Conservation (phyloP, 495 filamentous ascomycete genomes). For the Penicillium roqueforti region DNA sequence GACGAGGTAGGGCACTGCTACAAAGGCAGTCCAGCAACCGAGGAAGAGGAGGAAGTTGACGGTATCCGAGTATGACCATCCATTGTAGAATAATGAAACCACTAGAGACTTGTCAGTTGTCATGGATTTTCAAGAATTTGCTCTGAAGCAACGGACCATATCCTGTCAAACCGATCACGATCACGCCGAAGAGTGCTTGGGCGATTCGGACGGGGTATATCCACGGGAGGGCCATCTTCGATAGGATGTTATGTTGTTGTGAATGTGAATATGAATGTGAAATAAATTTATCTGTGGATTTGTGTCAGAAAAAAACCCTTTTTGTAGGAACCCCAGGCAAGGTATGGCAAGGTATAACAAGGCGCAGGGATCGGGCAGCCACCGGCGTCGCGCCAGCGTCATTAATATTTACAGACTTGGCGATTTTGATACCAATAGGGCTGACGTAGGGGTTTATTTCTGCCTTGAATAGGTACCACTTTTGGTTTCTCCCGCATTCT, state of each 20-base stretch:
- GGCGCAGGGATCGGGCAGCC: constrained; percentile 14
- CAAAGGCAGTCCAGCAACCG: constrained; percentile 63
- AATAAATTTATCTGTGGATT: not conserved
- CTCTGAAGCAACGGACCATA: constrained; percentile 54
- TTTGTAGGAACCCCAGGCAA: not conserved
- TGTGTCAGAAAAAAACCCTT: not conserved
- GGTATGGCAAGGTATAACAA: constrained; percentile 2
- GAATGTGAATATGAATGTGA: not conserved
- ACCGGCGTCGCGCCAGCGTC: constrained; percentile 25
- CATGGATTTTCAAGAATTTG: not conserved
- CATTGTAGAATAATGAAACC: constrained; percentile 20
- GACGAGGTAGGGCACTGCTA: constrained; percentile 63
- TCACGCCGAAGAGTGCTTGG: constrained; percentile 62
- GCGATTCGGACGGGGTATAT: constrained; percentile 60
- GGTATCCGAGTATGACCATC: constrained; percentile 34
- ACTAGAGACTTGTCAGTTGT: constrained; percentile 22
- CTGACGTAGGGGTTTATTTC: constrained; percentile 7
- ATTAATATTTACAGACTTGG: constrained; percentile 14
- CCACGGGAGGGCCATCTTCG: constrained; percentile 36
- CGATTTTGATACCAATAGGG: constrained; percentile 11
- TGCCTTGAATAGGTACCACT: not conserved
- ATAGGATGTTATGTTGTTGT: constrained; percentile 1
- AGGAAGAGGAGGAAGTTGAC: constrained; percentile 73
- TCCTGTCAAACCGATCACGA: constrained; percentile 66
- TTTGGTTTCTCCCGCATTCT: not conserved